These are phyloP conservation scores for Puya raimondii DNA, from an alignment of 176 grass and related monocot genomes.

Conservation along the genomic window DNA sequence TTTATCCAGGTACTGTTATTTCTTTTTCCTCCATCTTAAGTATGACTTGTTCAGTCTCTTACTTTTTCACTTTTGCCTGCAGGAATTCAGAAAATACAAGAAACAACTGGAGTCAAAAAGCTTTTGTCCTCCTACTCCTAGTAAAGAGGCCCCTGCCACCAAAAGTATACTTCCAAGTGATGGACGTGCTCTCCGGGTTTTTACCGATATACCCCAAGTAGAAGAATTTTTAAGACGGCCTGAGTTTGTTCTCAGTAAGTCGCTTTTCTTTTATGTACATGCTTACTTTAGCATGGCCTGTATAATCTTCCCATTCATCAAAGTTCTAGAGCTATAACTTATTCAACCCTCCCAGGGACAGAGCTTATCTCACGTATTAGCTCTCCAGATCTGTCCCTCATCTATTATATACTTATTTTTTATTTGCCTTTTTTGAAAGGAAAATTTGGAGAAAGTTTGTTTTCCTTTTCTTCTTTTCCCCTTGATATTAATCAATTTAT, in stretches of 20 bases:
- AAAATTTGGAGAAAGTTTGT: background rate
- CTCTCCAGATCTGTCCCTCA: background rate
- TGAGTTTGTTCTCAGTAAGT: slow-evolving; percentile 92
- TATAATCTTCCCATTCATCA: background rate
- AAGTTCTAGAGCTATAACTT: background rate
- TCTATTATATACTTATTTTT: background rate
- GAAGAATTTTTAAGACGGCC: slow-evolving; percentile 79
- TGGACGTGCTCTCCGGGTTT: slow-evolving; percentile 53
- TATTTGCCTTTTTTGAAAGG: background rate
- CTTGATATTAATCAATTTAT: background rate
- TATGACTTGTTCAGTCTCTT: slow-evolving; percentile 11
- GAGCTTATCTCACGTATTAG: background rate
- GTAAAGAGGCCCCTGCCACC: slow-evolving; percentile 10
- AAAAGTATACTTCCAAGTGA: slow-evolving; percentile 52
- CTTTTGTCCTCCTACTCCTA: slow-evolving; percentile 24
- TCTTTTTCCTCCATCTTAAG: background rate
- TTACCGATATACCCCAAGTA: slow-evolving; percentile 80
- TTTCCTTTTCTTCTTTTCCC: background rate
- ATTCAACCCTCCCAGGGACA: no score
- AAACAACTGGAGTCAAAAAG: slow-evolving; percentile 60
- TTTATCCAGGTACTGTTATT: slow-evolving; percentile 57
- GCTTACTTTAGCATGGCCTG: background rate
- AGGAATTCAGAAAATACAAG: slow-evolving; percentile 74
- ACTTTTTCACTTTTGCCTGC: slow-evolving; percentile 1
- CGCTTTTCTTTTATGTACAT: background rate